Evolutionary conservation across 2,329 filamentous ascomycete genomes (phyloP), one percentile per base, ranked within the genome.

Genomic region (Albifimbria verrucaria): DNA sequence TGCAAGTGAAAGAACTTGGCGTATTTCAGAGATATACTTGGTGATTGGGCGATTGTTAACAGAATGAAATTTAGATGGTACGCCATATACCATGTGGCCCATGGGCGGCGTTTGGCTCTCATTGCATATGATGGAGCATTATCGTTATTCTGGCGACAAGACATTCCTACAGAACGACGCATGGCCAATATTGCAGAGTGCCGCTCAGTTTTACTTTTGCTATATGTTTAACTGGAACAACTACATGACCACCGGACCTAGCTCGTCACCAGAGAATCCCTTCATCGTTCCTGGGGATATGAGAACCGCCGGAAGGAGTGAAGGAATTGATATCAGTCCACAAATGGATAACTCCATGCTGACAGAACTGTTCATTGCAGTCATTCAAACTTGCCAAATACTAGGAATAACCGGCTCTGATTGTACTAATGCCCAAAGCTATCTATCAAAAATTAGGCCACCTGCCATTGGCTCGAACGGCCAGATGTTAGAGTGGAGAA

Each of bases 41-140:
- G n/a, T n/a, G n/a, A n/a, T n/a, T n/a, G n/a, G n/a, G n/a, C n/a
- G n/a, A n/a, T n/a, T n/a, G n/a, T n/a, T n/a, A n/a, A n/a, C n/a
- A n/a, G n/a, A n/a, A n/a, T n/a, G n/a, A n/a, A n/a, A n/a, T n/a
- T n/a, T n/a, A n/a, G 61, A 60, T 45, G 51, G 24, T 32, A 36
- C 54, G 2, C 52, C 54, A 3, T 54, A 32, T 7, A 69, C 62
- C 3, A 60, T 68, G 54, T 76, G 73, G 73, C 72, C 72, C 1
- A 61, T 75, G 51, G 70, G 71, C 17, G 68, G 65, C 1, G 70
- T 69, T 9, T 77, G 73, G 74, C 54, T 77, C 7, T 67, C 66
- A 20, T 64, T 62, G 44, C 72, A 76, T 54, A 60, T 70, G 18
- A 70, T 72, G 55, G 70, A 76, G 51, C 65, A 70, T 47, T 73